Conservation (phyloP, 208 protist species). For the Leishmania turanica region DNA sequence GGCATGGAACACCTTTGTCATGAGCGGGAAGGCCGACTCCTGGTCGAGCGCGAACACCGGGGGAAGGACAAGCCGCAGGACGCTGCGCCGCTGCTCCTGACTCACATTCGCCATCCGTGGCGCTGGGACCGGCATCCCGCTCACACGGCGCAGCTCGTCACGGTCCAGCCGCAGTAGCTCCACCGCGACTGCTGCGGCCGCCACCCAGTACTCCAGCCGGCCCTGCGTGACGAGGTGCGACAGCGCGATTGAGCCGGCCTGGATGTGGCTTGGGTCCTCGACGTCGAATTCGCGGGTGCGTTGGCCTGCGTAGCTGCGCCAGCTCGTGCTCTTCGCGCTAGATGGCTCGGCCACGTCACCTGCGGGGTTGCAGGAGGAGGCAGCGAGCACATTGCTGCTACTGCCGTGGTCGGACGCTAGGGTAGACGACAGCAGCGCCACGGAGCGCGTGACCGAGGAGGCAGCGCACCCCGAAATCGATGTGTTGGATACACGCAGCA, state of each 20-base stretch:
- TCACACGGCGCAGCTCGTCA: constrained; percentile 18
- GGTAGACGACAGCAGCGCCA: constrained; percentile 8
- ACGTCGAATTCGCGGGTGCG: constrained; percentile 26
- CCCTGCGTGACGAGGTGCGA: constrained; percentile 34
- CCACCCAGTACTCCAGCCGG: constrained; percentile 29
- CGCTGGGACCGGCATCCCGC: constrained; percentile 3
- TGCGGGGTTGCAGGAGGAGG: background rate
- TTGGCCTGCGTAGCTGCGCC: constrained; percentile 22
- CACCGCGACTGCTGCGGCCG: constrained; percentile 27
- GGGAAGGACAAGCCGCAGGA: constrained; percentile 39
- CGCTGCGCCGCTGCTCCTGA: constrained; percentile 12
- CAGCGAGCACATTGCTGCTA: constrained; percentile 15
- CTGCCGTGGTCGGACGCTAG: background rate
- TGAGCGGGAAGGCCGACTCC: constrained; percentile 45
- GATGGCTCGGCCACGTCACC: constrained; percentile 7
- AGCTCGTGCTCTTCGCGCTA: constrained; percentile 7
- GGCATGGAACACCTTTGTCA: constrained; percentile 30
- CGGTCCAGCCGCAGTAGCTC: constrained; percentile 27
- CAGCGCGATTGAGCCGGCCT: constrained; percentile 29
- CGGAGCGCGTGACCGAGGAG: constrained; percentile 5
- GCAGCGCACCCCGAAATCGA: background rate
- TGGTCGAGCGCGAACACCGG: constrained; percentile 50
- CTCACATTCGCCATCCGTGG: constrained; percentile 12
- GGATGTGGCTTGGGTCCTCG: constrained; percentile 23
- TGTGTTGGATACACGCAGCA: background rate